phyloP scores from a whole-genome alignment of 2,329 filamentous ascomycete genomes.

The Blastomyces parvus region DNA sequence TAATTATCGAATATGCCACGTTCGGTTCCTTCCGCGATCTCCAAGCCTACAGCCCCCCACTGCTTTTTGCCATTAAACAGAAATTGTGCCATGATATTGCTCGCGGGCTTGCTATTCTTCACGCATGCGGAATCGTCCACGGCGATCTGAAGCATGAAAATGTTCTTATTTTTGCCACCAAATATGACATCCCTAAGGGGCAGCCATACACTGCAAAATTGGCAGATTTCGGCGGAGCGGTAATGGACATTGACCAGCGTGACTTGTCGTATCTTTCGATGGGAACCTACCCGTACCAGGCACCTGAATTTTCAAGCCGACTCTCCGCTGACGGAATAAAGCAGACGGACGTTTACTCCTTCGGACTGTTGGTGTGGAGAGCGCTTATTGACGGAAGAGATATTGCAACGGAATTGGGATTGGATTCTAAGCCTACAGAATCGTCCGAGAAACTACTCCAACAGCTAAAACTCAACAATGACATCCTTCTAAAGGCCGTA shows the following conservation, averaged over 20 bases:
- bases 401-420: neutral
- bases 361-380: constrained; percentile 13
- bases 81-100: constrained; percentile 13
- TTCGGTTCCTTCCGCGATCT: constrained; percentile 2
- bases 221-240: constrained; percentile 15
- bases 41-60: neutral
- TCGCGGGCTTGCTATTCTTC: constrained; percentile 12
- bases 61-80: constrained; percentile 4
- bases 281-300: constrained; percentile 12
- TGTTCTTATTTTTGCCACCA: constrained; percentile 13
- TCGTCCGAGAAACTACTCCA: neutral
- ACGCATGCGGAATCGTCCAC: constrained; percentile 13
- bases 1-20: constrained; percentile 6
- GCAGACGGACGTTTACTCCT: constrained; percentile 14
- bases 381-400: constrained; percentile 10
- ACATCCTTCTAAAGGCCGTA: neutral
- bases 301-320: constrained; percentile 10
- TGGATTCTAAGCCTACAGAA: neutral
- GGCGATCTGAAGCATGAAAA: constrained; percentile 16
- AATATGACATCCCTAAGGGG: neutral
- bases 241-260: constrained; percentile 9
- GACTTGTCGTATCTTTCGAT: constrained; percentile 6
- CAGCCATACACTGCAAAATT: constrained; percentile 13
- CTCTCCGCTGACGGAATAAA: constrained; percentile 8
- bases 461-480: neutral